Base-by-base conservation (phyloP, 2,329 filamentous ascomycete species). In the Ambrosiella xylebori region DNA sequence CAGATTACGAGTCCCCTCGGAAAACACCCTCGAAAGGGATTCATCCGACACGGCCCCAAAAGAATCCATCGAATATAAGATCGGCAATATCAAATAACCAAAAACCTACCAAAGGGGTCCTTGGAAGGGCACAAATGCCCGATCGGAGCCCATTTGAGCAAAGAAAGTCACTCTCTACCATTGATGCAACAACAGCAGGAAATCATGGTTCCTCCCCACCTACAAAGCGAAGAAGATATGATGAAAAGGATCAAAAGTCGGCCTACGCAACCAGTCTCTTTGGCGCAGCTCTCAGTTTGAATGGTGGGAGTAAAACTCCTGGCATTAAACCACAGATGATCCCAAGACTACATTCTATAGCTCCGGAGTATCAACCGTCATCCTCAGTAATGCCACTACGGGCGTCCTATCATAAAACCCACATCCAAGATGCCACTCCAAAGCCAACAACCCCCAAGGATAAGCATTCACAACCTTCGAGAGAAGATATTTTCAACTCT, bases 201-300 rank as follows among this genome's bases (percentile, higher is more conserved):
- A 36, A 15, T 27, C n/a, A 44, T 49, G 35, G 45, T 38, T 38
- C 49, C 9, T 13, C 37, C 3, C 59, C 59, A 9, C 39, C 56
- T 17, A 13, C 54, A 36, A 59, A 59, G 66, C 63, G 59, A 63
- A 36, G 52, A 64, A 59, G 62, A 36, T 62, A 65, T 35, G 35
- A 56, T 4, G 49, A 53, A 8, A 56, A 27, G 19, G 19, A 74
- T 68, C 64, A 77, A 74, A 63, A 71, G 65, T 59, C 59, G 4
- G 73, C 74, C 5, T 78, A 77, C 64, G 74, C 75, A 4, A 72
- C 74, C 61, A 76, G 70, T 62, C 65, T 79, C 3, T 77, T 77
- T 62, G 76, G 76, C 2, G 69, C 75, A 17, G 65, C 71, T 3
- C 63, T 78, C 53, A 71, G 67, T 4, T 66, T 78, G 17, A 58